Evolutionary conservation across 768 basidiomycete genomes (phyloP).

Genomic region (Panaeolus papilionaceus): DNA sequence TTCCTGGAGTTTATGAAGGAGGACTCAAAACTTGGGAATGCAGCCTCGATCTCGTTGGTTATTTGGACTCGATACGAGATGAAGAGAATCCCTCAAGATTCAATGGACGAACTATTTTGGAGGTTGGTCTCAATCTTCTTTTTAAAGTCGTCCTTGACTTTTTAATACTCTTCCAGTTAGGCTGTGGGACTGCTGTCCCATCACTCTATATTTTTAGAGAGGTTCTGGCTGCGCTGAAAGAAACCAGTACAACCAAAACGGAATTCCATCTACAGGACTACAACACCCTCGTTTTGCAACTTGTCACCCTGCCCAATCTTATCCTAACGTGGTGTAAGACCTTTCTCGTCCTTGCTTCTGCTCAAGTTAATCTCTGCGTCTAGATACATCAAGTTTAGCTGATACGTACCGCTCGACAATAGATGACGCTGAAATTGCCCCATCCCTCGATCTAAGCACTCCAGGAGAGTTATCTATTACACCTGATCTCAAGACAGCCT

Average conservation of each 20-base stretch:
- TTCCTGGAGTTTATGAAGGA: constrained; percentile 94
- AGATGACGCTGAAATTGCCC: constrained; percentile 36
- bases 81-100: constrained; percentile 26
- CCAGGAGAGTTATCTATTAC: constrained; percentile 73
- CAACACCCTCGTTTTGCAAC: constrained; percentile 79
- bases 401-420: constrained; percentile 45
- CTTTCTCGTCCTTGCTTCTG: neutral
- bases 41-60: constrained; percentile 83
- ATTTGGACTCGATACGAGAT: constrained; percentile 49
- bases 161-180: constrained; percentile 60
- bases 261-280: constrained; percentile 90
- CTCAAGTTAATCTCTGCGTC: constrained; percentile 3
- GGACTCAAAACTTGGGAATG: constrained; percentile 99
- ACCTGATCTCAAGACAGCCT: constrained; percentile 65
- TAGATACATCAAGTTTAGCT: constrained; percentile 71
- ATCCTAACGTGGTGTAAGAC: constrained; percentile 83
- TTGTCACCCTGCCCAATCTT: constrained; percentile 82
- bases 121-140: constrained; percentile 45
- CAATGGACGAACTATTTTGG: constrained; percentile 65
- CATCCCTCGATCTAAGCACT: constrained; percentile 35
- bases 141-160: neutral
- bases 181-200: constrained; percentile 93
- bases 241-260: constrained; percentile 37
- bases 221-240: constrained; percentile 50
- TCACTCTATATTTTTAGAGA: constrained; percentile 73